Base-by-base conservation (phyloP, 495 filamentous ascomycete genomes). In the Neurospora sublineolata region DNA sequence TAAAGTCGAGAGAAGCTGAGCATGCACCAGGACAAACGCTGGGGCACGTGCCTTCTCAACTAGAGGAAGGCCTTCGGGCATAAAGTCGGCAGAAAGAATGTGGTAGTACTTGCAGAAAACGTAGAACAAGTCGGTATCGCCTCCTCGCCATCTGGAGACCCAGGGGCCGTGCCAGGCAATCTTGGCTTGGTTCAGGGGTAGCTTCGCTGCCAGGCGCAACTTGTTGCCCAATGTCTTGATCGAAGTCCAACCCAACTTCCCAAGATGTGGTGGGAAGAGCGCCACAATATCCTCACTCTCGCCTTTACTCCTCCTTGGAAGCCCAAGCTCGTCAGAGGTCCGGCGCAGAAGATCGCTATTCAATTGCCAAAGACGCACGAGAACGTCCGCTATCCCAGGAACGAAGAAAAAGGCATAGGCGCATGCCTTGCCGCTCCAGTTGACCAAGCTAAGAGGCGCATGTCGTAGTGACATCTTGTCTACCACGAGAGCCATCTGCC, bases 331-430 rank as follows among this genome's bases (percentile, higher is more conserved):
- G 40, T 89, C 86, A 1, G 92, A 80, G 14, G 94, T 87, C 42
- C 93, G 88, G 71, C 91, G 88, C 74, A 97, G 84, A 37, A 85
- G 78, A 70, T 87, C 87, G 9, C 88, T 79, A 30, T 88, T 87
- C 38, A 91, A 83, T 46, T 88, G 88, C 95, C 94, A 97, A 33
- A 97, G 81, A 36, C 93, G 87, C 37, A 97, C 88, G 69, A 98
- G 84, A 44, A 94, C 88, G 75, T 97, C 94, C 42, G 93, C 91
- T 71, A 97, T 87, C 20, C 93, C 93, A 0, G 94, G 91, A 44
- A 93, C 95, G 79, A 97, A 98, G 78, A 95, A 96, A 81, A 97
- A 99, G 40, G 95, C 95, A 80, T 97, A 97, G 10, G 95, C 95
- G 75, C 90, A 92, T 18, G 93, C 93, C 80, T 96, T 97, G 69